Evolutionary conservation across 495 filamentous ascomycete genomes (phyloP).

Genomic region (Podospora australis): DNA sequence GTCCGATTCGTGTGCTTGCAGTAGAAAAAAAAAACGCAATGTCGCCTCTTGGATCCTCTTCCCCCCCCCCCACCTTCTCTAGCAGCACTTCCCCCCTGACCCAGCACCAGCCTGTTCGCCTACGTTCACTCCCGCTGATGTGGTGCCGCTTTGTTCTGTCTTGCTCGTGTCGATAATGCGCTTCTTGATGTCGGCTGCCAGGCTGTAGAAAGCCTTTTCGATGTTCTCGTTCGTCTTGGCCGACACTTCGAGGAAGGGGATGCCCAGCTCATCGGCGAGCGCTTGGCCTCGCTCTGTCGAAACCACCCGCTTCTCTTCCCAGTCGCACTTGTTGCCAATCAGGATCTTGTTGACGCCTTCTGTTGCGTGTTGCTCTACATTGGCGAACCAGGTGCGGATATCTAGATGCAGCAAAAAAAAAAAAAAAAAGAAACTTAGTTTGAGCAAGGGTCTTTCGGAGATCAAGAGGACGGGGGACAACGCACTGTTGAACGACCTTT

Average conservation of each 20-base stretch:
- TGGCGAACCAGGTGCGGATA: conserved; percentile 98
- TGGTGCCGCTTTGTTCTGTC: conserved; percentile 48
- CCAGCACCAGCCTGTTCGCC: conserved; percentile 54
- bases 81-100: conserved; percentile 83
- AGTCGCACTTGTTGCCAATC: conserved; percentile 99
- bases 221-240: conserved; percentile 99
- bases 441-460: no score
- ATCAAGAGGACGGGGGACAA: conserved; percentile 13
- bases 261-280: conserved; percentile 91
- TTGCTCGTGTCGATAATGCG: conserved; percentile 80
- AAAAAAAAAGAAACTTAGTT: no score
- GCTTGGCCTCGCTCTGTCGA: conserved; percentile 89
- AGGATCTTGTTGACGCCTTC: conserved; percentile 99
- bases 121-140: conserved; percentile 60
- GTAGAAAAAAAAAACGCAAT: neutral
- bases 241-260: conserved; percentile 96
- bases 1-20: neutral
- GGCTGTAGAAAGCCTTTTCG: conserved; percentile 94
- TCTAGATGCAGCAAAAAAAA: conserved; percentile 45
- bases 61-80: conserved; percentile 15
- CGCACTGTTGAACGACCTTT: conserved; percentile 94
- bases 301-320: conserved; percentile 96
- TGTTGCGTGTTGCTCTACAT: conserved; percentile 97
- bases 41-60: neutral
- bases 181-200: conserved; percentile 97